These are phyloP conservation scores for Medicago lupulina DNA, from an alignment of 306 rosid species.

Conservation along the genomic window DNA sequence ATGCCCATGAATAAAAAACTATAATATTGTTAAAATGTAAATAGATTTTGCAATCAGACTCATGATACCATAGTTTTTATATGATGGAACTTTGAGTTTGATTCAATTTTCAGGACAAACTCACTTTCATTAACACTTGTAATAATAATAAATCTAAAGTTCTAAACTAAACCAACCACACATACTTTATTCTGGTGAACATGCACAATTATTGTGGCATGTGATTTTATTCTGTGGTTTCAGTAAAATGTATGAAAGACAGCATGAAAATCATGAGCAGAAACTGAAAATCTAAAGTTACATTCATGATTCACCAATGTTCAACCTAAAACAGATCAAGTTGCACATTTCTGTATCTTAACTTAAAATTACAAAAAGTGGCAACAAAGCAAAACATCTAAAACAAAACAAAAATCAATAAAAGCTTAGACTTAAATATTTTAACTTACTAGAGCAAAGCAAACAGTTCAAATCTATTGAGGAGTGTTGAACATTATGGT, in stretches of 20 bases:
- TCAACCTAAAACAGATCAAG: conserved; percentile 2
- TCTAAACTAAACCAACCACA: no score
- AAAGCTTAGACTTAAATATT: conserved; percentile 6
- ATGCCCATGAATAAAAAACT: background rate
- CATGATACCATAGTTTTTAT: background rate
- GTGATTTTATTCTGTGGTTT: background rate
- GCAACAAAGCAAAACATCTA: background rate
- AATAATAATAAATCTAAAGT: background rate
- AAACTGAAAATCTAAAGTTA: conserved; percentile 6
- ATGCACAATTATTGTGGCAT: background rate
- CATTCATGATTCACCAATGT: conserved; percentile 6
- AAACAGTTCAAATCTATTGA: background rate
- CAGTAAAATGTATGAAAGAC: background rate
- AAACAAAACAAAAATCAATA: no score
- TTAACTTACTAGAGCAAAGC: conserved; percentile 26
- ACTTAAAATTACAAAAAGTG: conserved; percentile 22
- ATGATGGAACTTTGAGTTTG: background rate
- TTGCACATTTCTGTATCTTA: background rate
- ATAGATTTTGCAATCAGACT: background rate
- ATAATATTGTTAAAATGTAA: no score
- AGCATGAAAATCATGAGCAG: background rate
- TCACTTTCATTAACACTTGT: background rate
- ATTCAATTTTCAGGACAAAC: background rate
- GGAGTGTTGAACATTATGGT: conserved; percentile 29
- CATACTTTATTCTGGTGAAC: background rate